Evolutionary conservation across 202 grass and related monocot genomes (phyloP).

Genomic region (Zizania palustris): DNA sequence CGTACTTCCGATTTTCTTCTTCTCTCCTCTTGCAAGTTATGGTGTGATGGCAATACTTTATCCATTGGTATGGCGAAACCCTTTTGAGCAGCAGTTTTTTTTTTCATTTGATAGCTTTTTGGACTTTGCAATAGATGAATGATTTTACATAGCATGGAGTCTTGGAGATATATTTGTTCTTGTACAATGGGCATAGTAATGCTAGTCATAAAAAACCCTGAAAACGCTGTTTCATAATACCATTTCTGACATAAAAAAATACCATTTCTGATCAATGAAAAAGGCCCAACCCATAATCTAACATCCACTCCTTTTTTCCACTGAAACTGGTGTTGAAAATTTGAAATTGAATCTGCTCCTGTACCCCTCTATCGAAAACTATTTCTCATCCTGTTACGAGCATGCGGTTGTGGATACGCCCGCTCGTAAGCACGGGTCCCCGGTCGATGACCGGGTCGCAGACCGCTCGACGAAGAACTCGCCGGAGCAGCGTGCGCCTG

Average conservation of each 20-base stretch:
- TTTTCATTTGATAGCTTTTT: slow-evolving; percentile 13
- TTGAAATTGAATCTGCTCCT: not conserved
- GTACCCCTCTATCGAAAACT: not conserved
- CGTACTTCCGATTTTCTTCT: slow-evolving; percentile 85
- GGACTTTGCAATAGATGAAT: slow-evolving; percentile 22
- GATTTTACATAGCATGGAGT: not conserved
- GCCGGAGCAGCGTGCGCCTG: too few species aligned
- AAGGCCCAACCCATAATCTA: not conserved
- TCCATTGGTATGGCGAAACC: slow-evolving; percentile 69
- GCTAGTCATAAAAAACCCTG: slow-evolving; percentile 6
- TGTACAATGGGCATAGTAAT: not conserved
- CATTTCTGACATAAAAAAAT: not conserved
- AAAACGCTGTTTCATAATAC: not conserved
- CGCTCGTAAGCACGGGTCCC: too few species aligned
- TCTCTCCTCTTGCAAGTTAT: slow-evolving; percentile 83
- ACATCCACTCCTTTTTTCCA: not conserved
- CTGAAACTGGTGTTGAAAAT: not conserved
- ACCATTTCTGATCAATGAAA: slow-evolving; percentile 1
- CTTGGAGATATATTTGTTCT: not conserved
- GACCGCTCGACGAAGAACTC: too few species aligned
- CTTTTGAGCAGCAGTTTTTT: slow-evolving; percentile 11
- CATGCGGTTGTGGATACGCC: too few species aligned
- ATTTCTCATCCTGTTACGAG: not conserved
- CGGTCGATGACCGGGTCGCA: too few species aligned
- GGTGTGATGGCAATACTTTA: slow-evolving; percentile 93